phyloP scores from a whole-genome alignment of 164 flowering plant species.

The Dillenia suffruticosa region DNA sequence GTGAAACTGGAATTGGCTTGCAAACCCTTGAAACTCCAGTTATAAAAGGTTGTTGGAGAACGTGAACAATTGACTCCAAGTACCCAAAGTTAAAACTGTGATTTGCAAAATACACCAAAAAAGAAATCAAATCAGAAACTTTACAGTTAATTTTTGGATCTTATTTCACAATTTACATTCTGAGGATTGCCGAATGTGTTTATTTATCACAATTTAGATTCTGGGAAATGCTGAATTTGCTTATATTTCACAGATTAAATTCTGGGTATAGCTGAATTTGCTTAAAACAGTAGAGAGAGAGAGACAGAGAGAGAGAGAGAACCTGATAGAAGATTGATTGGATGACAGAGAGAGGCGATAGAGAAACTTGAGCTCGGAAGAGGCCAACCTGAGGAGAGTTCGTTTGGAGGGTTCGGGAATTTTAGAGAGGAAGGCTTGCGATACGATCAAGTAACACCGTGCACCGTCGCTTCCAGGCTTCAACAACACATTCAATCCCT shows the following conservation, averaged over 20 bases:
- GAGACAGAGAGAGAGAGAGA: neutral
- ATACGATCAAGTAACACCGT: conserved; percentile 21
- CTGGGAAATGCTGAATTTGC: too few relatives aligned
- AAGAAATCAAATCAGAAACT: neutral
- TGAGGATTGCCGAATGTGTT: too few relatives aligned
- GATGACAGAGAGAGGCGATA: conserved; percentile 27
- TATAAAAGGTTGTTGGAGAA: conserved; percentile 61
- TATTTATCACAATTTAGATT: too few relatives aligned
- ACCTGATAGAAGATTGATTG: conserved; percentile 37
- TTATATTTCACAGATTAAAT: too few relatives aligned
- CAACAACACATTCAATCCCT: conserved; percentile 17
- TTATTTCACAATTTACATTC: too few relatives aligned
- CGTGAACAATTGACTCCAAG: conserved; percentile 66
- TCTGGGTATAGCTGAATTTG: conserved; percentile 1
- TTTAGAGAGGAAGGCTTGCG: conserved; percentile 27
- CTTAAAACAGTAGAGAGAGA: neutral
- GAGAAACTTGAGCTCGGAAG: conserved; percentile 75
- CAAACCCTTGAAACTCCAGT: conserved; percentile 81
- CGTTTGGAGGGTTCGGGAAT: conserved; percentile 48
- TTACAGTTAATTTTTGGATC: too few relatives aligned
- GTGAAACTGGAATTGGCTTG: conserved; percentile 50
- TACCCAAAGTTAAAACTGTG: conserved; percentile 74
- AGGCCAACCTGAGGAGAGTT: conserved; percentile 55
- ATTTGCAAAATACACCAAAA: conserved; percentile 4
- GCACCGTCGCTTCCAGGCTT: conserved; percentile 54